Conservation (phyloP, 139 green algal genomes). For the Tetratostichococcus sp. region DNA sequence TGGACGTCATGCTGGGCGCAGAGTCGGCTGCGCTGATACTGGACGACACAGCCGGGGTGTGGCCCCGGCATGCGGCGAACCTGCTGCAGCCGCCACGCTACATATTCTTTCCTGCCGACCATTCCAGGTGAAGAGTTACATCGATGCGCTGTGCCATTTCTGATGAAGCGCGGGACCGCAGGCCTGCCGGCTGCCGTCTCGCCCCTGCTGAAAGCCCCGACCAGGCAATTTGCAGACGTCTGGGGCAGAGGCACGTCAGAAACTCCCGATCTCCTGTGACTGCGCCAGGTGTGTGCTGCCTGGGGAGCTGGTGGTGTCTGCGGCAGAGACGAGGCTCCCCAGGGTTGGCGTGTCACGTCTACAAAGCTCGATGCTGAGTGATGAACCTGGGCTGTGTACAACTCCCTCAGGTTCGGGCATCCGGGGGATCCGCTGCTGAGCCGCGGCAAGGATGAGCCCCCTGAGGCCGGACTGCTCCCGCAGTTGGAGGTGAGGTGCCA, state of each 20-base stretch:
- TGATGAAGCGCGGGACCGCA: neutral
- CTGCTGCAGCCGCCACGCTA: conserved; percentile 83
- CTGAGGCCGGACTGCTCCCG: conserved; percentile 39
- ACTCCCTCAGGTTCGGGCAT: conserved; percentile 32
- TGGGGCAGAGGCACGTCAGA: too few relatives aligned
- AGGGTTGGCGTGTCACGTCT: too few relatives aligned
- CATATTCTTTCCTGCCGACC: conserved; percentile 80
- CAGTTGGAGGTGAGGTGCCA: neutral
- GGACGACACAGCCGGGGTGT: conserved; percentile 90
- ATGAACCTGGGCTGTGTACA: too few relatives aligned
- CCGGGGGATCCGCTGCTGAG: conserved; percentile 48
- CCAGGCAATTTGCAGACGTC: too few relatives aligned
- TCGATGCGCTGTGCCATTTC: too few relatives aligned
- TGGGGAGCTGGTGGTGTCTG: too few relatives aligned
- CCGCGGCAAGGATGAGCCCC: conserved; percentile 52
- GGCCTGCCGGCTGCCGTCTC: too few relatives aligned
- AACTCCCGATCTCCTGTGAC: too few relatives aligned
- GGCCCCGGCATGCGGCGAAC: conserved; percentile 78
- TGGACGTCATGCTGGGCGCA: conserved; percentile 83
- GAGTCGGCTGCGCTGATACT: conserved; percentile 78
- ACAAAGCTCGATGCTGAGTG: too few relatives aligned
- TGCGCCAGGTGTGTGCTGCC: conserved; percentile 32
- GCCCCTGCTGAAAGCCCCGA: too few relatives aligned
- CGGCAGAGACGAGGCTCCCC: too few relatives aligned
- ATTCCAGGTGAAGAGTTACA: too few relatives aligned